These are phyloP conservation scores for Diaporthe australafricana DNA, from an alignment of 2,329 filamentous ascomycete species.

Conservation along the genomic window DNA sequence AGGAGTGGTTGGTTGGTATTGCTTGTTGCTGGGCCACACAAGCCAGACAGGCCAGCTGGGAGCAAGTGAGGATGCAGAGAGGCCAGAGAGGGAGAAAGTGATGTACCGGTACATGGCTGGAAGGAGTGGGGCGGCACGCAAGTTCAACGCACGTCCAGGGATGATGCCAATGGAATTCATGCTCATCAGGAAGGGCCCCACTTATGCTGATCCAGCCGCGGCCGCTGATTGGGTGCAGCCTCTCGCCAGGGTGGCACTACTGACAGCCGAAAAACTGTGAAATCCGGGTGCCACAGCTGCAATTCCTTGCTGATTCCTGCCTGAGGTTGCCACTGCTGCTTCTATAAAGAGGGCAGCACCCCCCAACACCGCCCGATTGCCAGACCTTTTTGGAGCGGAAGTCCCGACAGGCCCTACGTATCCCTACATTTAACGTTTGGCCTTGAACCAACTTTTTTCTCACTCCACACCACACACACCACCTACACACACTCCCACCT, in stretches of 20 bases:
- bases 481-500: conserved; percentile 42
- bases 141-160: conserved; percentile 21
- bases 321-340: conserved; percentile 45
- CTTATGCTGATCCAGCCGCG: background rate
- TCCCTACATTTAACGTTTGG: conserved; percentile 57
- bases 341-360: conserved; percentile 45
- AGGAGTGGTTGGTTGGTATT: background rate
- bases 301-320: conserved; percentile 47
- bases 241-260: conserved; percentile 21
- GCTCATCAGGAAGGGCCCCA: conserved; percentile 17
- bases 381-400: conserved; percentile 63
- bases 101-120: conserved; percentile 30
- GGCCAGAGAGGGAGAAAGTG: background rate
- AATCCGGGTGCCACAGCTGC: conserved; percentile 50
- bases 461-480: conserved; percentile 48
- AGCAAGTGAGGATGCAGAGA: background rate
- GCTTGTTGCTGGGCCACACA: conserved; percentile 17
- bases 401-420: conserved; percentile 67
- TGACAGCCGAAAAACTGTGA: conserved; percentile 31
- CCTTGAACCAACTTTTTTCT: conserved; percentile 50
- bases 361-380: conserved; percentile 62
- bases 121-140: conserved; percentile 24
- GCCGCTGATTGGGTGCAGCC: conserved; percentile 26
- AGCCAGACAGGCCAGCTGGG: background rate
- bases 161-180: conserved; percentile 26